Conservation (phyloP, 495 filamentous ascomycete genomes). For the Penicillium odoratum region DNA sequence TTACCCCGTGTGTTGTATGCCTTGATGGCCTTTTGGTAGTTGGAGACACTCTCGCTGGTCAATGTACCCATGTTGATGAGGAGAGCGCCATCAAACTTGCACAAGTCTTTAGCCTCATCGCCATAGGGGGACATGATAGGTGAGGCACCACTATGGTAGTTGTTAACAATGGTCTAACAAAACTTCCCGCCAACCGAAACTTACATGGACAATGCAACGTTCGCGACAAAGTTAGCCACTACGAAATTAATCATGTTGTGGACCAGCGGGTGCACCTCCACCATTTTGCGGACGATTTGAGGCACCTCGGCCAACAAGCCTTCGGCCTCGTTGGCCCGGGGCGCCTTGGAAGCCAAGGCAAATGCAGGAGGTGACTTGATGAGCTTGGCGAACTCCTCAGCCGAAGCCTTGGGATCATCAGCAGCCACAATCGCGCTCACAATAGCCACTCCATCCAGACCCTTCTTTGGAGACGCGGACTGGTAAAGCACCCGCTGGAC, state of each 20-base stretch:
- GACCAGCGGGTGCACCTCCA: conserved; percentile 66
- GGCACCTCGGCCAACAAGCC: conserved; percentile 49
- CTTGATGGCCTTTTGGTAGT: conserved; percentile 64
- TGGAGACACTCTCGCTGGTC: conserved; percentile 65
- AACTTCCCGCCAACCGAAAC: conserved; percentile 5
- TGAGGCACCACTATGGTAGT: conserved; percentile 61
- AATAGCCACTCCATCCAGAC: conserved; percentile 78
- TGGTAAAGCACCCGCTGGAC: conserved; percentile 71
- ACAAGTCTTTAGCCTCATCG: conserved; percentile 78
- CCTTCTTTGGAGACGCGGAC: conserved; percentile 49
- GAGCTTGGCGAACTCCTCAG: conserved; percentile 54
- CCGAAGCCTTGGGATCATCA: conserved; percentile 58
- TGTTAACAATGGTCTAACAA: background rate
- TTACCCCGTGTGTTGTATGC: conserved; percentile 77
- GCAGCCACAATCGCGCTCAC: conserved; percentile 87
- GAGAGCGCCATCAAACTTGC: conserved; percentile 62
- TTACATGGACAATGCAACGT: conserved; percentile 75
- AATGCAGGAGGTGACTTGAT: conserved; percentile 52
- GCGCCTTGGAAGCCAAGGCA: conserved; percentile 24
- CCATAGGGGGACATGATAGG: conserved; percentile 94
- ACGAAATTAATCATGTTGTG: conserved; percentile 98
- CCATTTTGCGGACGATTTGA: conserved; percentile 58
- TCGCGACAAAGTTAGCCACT: conserved; percentile 91
- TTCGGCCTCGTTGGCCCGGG: conserved; percentile 34
- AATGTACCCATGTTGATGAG: conserved; percentile 97